These are phyloP conservation scores for Malassezia dermatis DNA, from an alignment of 1,284 basidiomycete genomes.

Conservation along the genomic window DNA sequence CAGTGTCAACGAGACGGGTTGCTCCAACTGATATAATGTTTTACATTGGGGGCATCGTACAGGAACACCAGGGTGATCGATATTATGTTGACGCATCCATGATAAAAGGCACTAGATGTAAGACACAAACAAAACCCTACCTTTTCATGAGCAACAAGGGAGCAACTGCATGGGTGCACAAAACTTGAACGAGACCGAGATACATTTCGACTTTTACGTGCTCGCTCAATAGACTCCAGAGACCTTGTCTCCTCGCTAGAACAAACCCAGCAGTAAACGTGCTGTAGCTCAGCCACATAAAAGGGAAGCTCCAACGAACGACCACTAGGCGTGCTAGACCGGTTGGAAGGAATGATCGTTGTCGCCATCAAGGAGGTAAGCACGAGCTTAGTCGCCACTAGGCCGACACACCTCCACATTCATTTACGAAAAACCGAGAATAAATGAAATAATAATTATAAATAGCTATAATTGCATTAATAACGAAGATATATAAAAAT, in stretches of 20 bases:
- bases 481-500: no score
- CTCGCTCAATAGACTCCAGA: not conserved
- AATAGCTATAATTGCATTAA: no score
- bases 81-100: constrained; percentile 13
- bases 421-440: not conserved
- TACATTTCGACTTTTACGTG: not conserved
- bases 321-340: no score
- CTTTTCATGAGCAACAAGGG: constrained; percentile 17
- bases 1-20: constrained; percentile 1
- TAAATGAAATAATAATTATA: constrained; percentile 4
- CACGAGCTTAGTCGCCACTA: not conserved
- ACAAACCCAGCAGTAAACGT: constrained; percentile 16
- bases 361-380: not conserved
- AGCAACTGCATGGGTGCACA: constrained; percentile 16
- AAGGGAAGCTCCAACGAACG: not conserved
- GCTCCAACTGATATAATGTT: constrained; percentile 5
- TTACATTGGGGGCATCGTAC: constrained; percentile 14
- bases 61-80: constrained; percentile 1
- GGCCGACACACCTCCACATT: not conserved
- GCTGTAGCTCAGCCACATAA: not conserved
- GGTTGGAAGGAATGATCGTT: not conserved
- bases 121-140: not conserved
- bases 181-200: constrained; percentile 3
- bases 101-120: constrained; percentile 12
- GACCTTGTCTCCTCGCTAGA: constrained; percentile 5